Percentiles rank a stretch among this genome's conserved stretches.
These are phyloP conservation scores for Tetratostichococcus sp. DNA, from an alignment of 139 green algal genomes.

Conservation along the genomic window DNA sequence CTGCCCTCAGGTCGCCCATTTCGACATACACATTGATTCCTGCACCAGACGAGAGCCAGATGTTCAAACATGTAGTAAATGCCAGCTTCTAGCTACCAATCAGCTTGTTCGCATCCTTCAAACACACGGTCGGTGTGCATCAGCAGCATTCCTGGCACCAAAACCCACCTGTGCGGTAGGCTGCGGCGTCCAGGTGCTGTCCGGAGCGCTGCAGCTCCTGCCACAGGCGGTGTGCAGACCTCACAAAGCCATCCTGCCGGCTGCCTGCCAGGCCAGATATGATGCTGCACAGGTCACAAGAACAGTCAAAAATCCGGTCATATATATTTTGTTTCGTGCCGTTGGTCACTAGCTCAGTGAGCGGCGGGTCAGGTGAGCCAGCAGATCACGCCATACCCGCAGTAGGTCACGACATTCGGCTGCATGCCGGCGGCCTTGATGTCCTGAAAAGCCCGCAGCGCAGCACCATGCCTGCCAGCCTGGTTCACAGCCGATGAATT, in stretches of 20 bases:
- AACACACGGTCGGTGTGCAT: too few species aligned
- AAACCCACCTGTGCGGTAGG: conserved; percentile 35
- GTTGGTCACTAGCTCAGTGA: too few species aligned
- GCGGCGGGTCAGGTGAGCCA: too few species aligned
- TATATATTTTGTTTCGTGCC: too few species aligned
- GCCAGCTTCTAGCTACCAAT: too few species aligned
- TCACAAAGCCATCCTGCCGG: conserved; percentile 20
- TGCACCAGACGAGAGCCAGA: conserved; percentile 8
- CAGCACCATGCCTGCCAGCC: conserved; percentile 22
- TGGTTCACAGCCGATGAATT: background rate
- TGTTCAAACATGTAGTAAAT: background rate
- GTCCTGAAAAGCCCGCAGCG: conserved; percentile 34
- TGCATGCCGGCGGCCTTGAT: conserved; percentile 20
- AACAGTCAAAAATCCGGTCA: too few species aligned
- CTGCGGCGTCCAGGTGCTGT: conserved; percentile 34
- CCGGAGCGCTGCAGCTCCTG: conserved; percentile 31
- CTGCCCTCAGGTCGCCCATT: conserved; percentile 37
- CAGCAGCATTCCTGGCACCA: too few species aligned
- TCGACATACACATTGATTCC: conserved; percentile 63
- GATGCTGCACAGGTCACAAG: conserved; percentile 28
- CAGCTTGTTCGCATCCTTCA: too few species aligned
- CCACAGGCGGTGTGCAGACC: conserved; percentile 53
- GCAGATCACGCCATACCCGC: too few species aligned
- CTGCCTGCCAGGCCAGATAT: conserved; percentile 40
- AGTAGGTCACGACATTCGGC: conserved; percentile 46